Base-by-base conservation (phyloP, 2,329 filamentous ascomycete species). In the Colletotrichum siamense region DNA sequence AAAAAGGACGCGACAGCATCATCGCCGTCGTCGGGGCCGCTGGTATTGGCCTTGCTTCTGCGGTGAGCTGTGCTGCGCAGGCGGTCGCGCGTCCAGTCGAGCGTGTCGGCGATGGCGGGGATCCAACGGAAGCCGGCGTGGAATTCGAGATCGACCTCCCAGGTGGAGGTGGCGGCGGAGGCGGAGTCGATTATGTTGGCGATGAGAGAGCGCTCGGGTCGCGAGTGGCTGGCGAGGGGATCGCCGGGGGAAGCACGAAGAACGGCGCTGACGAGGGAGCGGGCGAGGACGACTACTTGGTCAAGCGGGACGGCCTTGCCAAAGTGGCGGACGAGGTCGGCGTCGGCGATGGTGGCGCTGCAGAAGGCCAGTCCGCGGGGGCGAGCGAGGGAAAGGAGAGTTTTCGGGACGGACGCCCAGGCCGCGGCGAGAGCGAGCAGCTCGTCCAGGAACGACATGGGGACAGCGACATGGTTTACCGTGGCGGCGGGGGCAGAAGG, bases 331-430 rank as follows among this genome's bases (percentile, higher is more conserved):
- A 39, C 13, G 34, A 65, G 62, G 34, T 65, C 32, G 7, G 12
- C 32, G 32, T 65, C 62, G 28, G 32, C 26, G 24, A 44, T 32
- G 15, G 32, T 28, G 18, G 15, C 64, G 65, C 67, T 64, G 49
- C 39, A 30, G 59, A 74, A 62, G n/a, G 71, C 55, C 26, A 61
- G 57, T 28, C 64, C 71, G 28, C 66, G 55, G 44, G 71, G 65
- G 16, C 71, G 66, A 5, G 34, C 71, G 30, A 68, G 65, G 22
- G 71, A 44, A 49, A 69, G 69, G 9, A 67, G 65, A 22, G 36
- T 68, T 64, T 69, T 34, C n/a, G 69, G 71, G 8, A 68, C 59
- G 24, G 44, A 57, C n/a, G 71, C 71, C 66, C 71, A 74, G n/a
- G 66, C 65, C 16, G 24, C 30, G 66, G 71, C 39, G 24, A 69